These are phyloP conservation scores for Ophiocordyceps camponoti-rufipedis DNA, from an alignment of 2,329 filamentous ascomycete species.

Conservation along the genomic window DNA sequence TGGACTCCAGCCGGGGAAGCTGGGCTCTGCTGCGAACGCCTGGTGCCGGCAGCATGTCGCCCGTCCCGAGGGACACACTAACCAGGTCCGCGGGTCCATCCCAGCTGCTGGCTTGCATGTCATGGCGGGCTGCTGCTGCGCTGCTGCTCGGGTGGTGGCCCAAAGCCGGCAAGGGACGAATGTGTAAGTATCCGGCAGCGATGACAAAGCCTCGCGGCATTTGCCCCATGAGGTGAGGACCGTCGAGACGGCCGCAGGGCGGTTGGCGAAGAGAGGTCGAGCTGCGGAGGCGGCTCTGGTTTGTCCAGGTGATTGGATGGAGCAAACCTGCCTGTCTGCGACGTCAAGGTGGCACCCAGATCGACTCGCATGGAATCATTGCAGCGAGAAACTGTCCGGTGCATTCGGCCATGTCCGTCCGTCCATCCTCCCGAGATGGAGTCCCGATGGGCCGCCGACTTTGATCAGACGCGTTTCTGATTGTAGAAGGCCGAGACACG, in stretches of 20 bases:
- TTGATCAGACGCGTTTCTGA: not conserved
- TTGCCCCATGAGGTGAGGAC: not conserved
- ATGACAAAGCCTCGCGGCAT: slow-evolving; percentile 3
- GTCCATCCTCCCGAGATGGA: too few relatives aligned
- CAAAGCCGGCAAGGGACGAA: not conserved
- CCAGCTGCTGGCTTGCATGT: slow-evolving; percentile 1
- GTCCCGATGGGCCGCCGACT: too few relatives aligned
- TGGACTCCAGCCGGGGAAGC: not conserved
- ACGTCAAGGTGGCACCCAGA: too few relatives aligned
- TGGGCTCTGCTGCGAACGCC: slow-evolving; percentile 4
- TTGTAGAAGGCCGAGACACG: not conserved
- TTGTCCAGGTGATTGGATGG: not conserved
- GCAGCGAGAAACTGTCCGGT: too few relatives aligned
- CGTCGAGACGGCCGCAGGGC: not conserved
- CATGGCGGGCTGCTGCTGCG: slow-evolving; percentile 1
- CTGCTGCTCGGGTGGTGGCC: not conserved
- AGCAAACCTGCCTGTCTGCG: slow-evolving; percentile 1
- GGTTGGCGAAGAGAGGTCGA: not conserved
- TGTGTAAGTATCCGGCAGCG: slow-evolving; percentile 1
- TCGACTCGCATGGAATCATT: too few relatives aligned
- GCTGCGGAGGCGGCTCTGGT: not conserved
- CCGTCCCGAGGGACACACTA: slow-evolving; percentile 1
- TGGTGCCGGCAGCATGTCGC: slow-evolving; percentile 2
- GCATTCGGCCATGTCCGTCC: too few relatives aligned
- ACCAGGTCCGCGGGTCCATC: slow-evolving; percentile 1